These are phyloP conservation scores for Termitomyces titanicus DNA, from an alignment of 768 basidiomycete species.

Conservation along the genomic window DNA sequence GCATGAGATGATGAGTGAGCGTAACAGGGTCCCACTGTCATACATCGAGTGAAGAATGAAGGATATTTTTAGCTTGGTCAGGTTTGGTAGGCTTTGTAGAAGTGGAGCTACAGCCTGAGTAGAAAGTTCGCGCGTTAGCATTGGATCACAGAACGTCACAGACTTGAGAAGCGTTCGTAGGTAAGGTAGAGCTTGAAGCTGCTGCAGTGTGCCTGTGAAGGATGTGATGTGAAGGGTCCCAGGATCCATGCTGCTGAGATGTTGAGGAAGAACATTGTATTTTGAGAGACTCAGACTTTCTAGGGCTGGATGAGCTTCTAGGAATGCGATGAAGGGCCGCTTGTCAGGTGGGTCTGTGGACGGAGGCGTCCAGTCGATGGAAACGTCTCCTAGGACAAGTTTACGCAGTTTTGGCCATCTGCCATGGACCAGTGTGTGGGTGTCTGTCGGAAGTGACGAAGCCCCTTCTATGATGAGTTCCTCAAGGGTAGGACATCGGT, in stretches of 20 bases:
- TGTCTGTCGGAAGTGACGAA: conserved; percentile 52
- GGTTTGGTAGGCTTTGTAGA: conserved; percentile 51
- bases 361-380: conserved; percentile 50
- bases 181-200: conserved; percentile 59
- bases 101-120: conserved; percentile 56
- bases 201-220: conserved; percentile 66
- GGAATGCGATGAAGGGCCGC: conserved; percentile 61
- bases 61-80: conserved; percentile 57
- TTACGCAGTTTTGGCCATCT: conserved; percentile 65
- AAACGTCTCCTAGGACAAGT: conserved; percentile 62
- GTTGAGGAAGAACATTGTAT: conserved; percentile 48
- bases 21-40: conserved; percentile 67
- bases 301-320: conserved; percentile 60
- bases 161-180: conserved; percentile 47
- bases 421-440: conserved; percentile 51
- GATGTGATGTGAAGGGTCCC: conserved; percentile 49
- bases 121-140: conserved; percentile 65
- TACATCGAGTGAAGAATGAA: conserved; percentile 73
- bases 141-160: conserved; percentile 61
- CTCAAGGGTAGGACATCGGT: conserved; percentile 61
- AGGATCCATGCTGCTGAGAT: conserved; percentile 46
- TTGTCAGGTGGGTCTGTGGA: conserved; percentile 37
- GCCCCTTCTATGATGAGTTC: conserved; percentile 56
- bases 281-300: conserved; percentile 48
- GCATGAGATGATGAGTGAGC: conserved; percentile 63